A percentile compares a stretch with the other conserved stretches of the same genome.
Evolutionary conservation across 495 filamentous ascomycete species (phyloP).

Genomic region (Neurospora pannonica): DNA sequence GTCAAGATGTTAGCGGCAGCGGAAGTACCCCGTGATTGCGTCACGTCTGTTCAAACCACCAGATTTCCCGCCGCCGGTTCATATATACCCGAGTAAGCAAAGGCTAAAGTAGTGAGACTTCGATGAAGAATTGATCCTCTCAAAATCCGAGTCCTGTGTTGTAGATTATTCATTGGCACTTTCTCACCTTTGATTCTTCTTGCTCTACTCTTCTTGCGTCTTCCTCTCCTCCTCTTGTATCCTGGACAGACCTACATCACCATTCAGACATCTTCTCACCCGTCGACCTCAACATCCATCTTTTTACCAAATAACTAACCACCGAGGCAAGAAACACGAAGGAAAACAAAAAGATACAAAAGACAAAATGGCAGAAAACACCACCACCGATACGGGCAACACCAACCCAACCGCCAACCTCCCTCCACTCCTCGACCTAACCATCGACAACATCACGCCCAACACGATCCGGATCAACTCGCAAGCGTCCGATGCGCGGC

Average conservation of each 20-base stretch:
- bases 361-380: not conserved
- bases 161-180: not conserved
- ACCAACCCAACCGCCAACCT: slow-evolving; percentile 8
- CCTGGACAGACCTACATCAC: not conserved
- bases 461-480: slow-evolving; percentile 70
- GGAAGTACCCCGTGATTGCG: not conserved
- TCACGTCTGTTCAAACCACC: not conserved
- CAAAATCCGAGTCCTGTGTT: not conserved
- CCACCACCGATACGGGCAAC: not conserved
- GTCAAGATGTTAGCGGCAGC: not conserved
- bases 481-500: slow-evolving; percentile 51
- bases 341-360: not conserved
- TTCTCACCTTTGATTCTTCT: not conserved
- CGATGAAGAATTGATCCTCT: not conserved
- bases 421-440: slow-evolving; percentile 56
- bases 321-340: not conserved
- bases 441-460: slow-evolving; percentile 74
- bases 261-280: not conserved
- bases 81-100: not conserved
- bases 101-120: not conserved
- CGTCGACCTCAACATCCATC: not conserved
- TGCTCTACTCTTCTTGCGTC: not conserved
- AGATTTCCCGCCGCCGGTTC: not conserved
- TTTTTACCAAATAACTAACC: not conserved
- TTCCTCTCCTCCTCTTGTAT: not conserved